These are phyloP conservation scores for Ophiocordyceps robertsii DNA, from an alignment of 2,329 filamentous ascomycete genomes.

Conservation along the genomic window DNA sequence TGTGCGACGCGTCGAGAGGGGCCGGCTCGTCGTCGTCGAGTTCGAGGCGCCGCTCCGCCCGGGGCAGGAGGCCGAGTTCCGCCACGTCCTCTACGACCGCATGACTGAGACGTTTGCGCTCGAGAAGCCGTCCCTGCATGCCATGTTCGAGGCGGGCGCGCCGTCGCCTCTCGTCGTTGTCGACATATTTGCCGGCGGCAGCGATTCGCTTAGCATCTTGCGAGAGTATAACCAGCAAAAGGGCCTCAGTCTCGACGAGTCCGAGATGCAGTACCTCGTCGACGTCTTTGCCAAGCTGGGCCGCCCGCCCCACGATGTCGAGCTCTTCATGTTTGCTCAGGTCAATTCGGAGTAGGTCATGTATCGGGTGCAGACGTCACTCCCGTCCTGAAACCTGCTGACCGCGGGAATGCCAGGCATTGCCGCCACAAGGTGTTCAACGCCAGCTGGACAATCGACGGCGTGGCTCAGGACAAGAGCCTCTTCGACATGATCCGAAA, in stretches of 20 bases:
- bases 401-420: conserved; percentile 30
- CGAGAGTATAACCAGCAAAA: conserved; percentile 72
- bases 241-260: conserved; percentile 74
- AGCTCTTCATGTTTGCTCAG: conserved; percentile 98
- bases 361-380: no score
- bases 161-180: conserved; percentile 58
- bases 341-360: conserved; percentile 69
- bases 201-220: conserved; percentile 56
- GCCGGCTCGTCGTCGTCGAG: conserved; percentile 59
- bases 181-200: conserved; percentile 53
- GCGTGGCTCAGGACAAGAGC: conserved; percentile 61
- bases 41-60: conserved; percentile 33
- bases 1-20: conserved; percentile 73
- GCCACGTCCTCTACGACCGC: conserved; percentile 72
- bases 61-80: conserved; percentile 39
- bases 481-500: conserved; percentile 95
- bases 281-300: conserved; percentile 34
- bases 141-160: conserved; percentile 64
- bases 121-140: conserved; percentile 51
- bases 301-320: conserved; percentile 69
- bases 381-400: neutral
- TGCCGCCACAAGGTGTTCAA: conserved; percentile 86
- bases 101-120: conserved; percentile 81
- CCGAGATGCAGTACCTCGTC: conserved; percentile 91
- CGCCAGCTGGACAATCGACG: conserved; percentile 89